phyloP scores from a whole-genome alignment of 371 early-diverging fungal genomes.

The Phascolomyces articulosus region DNA sequence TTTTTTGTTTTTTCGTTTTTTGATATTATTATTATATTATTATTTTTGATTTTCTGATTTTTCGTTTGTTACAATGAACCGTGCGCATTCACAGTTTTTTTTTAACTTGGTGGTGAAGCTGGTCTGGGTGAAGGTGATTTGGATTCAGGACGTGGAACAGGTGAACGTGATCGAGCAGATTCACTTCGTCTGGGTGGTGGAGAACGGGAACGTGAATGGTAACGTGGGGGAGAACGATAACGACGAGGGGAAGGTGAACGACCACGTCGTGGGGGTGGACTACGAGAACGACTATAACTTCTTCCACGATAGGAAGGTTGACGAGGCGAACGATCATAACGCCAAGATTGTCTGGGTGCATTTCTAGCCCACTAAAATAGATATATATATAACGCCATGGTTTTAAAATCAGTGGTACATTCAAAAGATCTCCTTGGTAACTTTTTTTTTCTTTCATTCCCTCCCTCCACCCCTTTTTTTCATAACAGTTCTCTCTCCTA shows the following conservation, averaged over 20 bases:
- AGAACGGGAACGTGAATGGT: slow-evolving; percentile 12
- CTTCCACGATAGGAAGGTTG: slow-evolving; percentile 2
- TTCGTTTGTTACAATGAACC: too few species aligned
- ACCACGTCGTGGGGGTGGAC: slow-evolving; percentile 71
- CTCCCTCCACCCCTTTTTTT: neutral
- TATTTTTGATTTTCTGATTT: too few species aligned
- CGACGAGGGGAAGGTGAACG: slow-evolving; percentile 26
- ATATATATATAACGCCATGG: neutral
- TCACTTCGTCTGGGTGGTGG: neutral
- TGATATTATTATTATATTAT: too few species aligned
- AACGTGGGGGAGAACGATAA: slow-evolving; percentile 14
- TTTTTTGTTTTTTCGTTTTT: neutral
- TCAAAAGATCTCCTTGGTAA: neutral
- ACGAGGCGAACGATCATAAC: slow-evolving; percentile 61
- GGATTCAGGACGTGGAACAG: neutral
- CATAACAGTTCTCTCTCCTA: neutral
- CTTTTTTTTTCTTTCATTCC: neutral
- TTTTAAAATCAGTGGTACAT: too few species aligned
- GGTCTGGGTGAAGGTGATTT: neutral
- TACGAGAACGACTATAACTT: neutral
- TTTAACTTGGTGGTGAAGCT: neutral
- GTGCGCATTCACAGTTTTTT: too few species aligned
- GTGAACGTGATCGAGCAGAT: slow-evolving; percentile 8
- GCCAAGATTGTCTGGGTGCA: slow-evolving; percentile 38
- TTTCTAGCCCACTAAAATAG: slow-evolving; percentile 27